Percentiles rank a stretch among this genome's conserved stretches.
Conservation (phyloP, 208 protist species). For the Acanthamoeba culbertsoni region DNA sequence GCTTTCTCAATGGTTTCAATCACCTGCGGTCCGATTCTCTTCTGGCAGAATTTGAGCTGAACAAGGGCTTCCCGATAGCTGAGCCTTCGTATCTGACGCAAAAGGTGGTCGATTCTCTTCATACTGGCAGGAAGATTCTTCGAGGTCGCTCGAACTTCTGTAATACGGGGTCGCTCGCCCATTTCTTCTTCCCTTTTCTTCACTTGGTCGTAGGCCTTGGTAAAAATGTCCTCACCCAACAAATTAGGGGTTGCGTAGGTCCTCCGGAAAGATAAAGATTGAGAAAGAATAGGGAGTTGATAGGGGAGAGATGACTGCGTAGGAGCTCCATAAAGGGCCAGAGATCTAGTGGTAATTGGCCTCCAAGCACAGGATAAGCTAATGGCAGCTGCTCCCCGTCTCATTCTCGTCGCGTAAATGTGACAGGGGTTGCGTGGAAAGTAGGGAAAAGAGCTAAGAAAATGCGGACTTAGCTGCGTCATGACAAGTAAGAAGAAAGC, state of each 20-base stretch:
- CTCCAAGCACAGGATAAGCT: too few relatives aligned
- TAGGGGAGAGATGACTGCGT: too few relatives aligned
- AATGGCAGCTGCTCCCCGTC: too few relatives aligned
- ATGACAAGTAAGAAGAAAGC: too few relatives aligned
- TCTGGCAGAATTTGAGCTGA: constrained; percentile 29
- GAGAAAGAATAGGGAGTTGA: too few relatives aligned
- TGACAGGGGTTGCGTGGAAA: too few relatives aligned
- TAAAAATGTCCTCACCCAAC: background rate
- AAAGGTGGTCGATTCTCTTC: background rate
- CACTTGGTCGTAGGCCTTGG: background rate
- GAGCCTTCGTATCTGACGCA: constrained; percentile 23
- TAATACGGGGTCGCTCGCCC: background rate
- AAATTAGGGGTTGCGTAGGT: background rate
- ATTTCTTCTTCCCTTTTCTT: background rate
- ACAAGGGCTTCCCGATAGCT: background rate
- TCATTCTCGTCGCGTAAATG: too few relatives aligned
- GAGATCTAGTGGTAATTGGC: too few relatives aligned
- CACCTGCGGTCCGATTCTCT: background rate
- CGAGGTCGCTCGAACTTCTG: background rate
- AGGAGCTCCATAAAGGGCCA: too few relatives aligned
- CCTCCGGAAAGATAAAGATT: background rate
- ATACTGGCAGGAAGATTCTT: background rate
- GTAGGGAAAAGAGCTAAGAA: too few relatives aligned
- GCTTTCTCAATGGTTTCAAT: background rate
- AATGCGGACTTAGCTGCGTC: too few relatives aligned